phyloP scores from a whole-genome alignment of 2,329 filamentous ascomycete genomes.

The Elsinoe batatas region DNA sequence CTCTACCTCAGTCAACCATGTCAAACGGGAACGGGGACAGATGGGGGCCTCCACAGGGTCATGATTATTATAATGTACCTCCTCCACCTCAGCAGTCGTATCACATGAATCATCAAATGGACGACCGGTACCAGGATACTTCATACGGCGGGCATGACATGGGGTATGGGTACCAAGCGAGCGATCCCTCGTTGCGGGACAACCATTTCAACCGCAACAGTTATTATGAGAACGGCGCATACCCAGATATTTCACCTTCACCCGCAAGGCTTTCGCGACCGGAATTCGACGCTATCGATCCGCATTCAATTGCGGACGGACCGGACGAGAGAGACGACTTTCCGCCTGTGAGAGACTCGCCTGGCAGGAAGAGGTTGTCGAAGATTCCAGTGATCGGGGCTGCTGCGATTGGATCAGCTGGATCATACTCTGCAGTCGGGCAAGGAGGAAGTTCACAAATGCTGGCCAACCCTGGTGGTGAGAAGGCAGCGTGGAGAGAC shows the following conservation, averaged over 20 bases:
- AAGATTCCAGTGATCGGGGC: slow-evolving; percentile 19
- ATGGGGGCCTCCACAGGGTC: slow-evolving; percentile 7
- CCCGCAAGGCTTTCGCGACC: slow-evolving; percentile 12
- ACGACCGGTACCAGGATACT: slow-evolving; percentile 9
- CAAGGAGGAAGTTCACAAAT: slow-evolving; percentile 22
- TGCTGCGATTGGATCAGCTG: slow-evolving; percentile 38
- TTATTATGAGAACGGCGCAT: slow-evolving; percentile 11
- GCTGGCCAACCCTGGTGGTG: slow-evolving; percentile 28
- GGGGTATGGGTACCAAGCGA: background rate
- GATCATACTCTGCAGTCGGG: slow-evolving; percentile 29
- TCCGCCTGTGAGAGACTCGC: slow-evolving; percentile 45
- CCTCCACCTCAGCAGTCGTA: background rate
- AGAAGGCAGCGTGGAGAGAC: slow-evolving; percentile 58
- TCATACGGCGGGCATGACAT: slow-evolving; percentile 5
- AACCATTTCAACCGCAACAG: slow-evolving; percentile 13
- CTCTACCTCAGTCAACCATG: slow-evolving; percentile 5
- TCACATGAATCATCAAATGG: slow-evolving; percentile 7
- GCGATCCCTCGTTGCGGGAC: slow-evolving; percentile 3
- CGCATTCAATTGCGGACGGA: slow-evolving; percentile 12
- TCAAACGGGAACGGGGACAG: slow-evolving; percentile 2
- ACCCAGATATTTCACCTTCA: slow-evolving; percentile 8
- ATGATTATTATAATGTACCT: slow-evolving; percentile 9
- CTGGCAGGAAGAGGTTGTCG: slow-evolving; percentile 26
- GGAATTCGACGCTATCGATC: slow-evolving; percentile 11
- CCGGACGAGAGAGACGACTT: slow-evolving; percentile 15